Base-by-base conservation (phyloP, 345 rosid species). In the Aquilaria malaccensis region DNA sequence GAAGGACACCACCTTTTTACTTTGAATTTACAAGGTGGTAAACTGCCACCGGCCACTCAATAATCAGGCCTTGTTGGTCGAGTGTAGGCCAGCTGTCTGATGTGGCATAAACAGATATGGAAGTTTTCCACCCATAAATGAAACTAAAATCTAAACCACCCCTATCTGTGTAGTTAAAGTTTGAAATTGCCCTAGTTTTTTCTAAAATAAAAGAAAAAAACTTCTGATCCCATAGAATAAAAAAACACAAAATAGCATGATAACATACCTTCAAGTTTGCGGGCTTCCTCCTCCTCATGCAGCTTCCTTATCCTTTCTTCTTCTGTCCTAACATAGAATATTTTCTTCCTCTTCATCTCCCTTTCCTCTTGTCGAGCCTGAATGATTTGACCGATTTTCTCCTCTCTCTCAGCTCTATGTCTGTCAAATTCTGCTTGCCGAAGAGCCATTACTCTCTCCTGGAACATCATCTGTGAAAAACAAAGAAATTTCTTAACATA, bases 201-300 rank as follows among this genome's bases (percentile, higher is more conserved):
- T 22, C 22, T 22, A 22, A 22, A 22, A 22, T 22, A 22, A 22
- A 22, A 22, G 22, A 22, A 22, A 22, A 22, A 22, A 22, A 22
- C 22, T 22, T 22, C 22, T 22, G 22, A 22, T 22, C 22, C 22
- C 22, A 22, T 22, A 22, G 22, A 22, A 22, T 22, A 31, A 41
- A 51, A 13, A 43, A 9, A 15, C 6, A 22, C 22, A 22, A 22
- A 30, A 11, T 33, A 57, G 9, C 15, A 22, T 22, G 22, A 22
- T 22, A 22, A 22, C 22, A 22, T 63, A 90, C 97, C 97, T 87
- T 85, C 85, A 14, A 6, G 84, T 69, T 82, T 84, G 57, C 87
- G 85, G 63, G 95, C 88, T 84, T 93, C 98, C 56, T 93, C 98
- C 77, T 89, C 97, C 76, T 93, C 92, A 59, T 11, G 82, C 66